Evolutionary conservation across 2,329 filamentous ascomycete genomes (phyloP), one percentile per base, ranked within the genome.

Genomic region (Conoideocrella luteorostrata): DNA sequence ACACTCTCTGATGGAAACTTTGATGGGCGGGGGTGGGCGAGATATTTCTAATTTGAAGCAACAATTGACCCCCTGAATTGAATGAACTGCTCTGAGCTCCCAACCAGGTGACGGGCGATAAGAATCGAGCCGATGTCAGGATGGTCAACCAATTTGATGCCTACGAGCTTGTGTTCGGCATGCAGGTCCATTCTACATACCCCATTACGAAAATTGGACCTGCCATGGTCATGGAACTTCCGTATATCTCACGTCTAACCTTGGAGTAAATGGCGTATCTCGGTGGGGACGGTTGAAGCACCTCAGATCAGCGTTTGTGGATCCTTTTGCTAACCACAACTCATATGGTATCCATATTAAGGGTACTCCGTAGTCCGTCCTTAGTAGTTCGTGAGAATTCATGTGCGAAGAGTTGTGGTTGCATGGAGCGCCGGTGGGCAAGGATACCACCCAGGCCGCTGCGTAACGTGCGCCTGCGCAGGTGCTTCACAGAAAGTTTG

Each of bases 281-380:
- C 36, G 42, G 48, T 47, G 50, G 44, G 46, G 38, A 46, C 33
- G n/a, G 34, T 33, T 39, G 43, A 49, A 48, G 45, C 40, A 46
- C 48, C 44, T 52, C 48, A 44, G 47, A 49, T 47, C 39, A 49
- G 39, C 45, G 36, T 40, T 28, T 41, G 48, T 47, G 44, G 50
- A 46, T 33, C 43, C 36, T 32, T n/a, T 33, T 35, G 43, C 30
- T 42, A 20, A 30, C 45, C 30, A 47, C 33, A 49, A 39, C 44
- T 47, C 42, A 39, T 46, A 23, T 18, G 43, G 42, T 44, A 30
- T 40, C 44, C 44, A 41, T 39, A 43, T 36, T 29, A 26, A 40
- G 22, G 29, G 33, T 24, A 37, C 45, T 41, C 45, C 21, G 38
- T 17, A 41, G 12, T 18, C 23, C 42, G 15, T 39, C 29, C 42